A percentile compares a stretch with the other conserved stretches of the same genome.
phyloP scores from a whole-genome alignment of 139 green algal genomes.

The Auxenochlorella pyrenoidosa region DNA sequence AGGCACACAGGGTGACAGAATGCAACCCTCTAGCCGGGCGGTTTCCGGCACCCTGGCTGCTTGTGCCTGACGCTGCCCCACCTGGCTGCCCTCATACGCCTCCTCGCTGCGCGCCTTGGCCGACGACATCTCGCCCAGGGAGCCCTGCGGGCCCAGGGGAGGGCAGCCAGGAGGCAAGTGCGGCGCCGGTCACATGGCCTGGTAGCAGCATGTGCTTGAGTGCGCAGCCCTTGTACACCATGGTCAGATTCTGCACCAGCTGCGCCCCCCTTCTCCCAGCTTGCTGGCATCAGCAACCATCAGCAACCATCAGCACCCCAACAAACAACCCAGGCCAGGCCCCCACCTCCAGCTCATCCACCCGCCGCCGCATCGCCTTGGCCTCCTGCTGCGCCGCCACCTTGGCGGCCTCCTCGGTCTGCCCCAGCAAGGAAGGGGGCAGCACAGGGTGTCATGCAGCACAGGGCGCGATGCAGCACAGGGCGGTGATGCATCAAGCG shows the following conservation, averaged over 20 bases:
- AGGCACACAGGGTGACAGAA: no score
- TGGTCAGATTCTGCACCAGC: no score
- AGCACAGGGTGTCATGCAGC: not conserved
- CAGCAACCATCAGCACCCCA: no score
- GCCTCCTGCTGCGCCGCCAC: conserved; percentile 45
- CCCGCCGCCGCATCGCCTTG: conserved; percentile 9
- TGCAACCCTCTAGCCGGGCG: no score
- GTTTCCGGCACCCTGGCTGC: not conserved
- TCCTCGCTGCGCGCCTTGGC: conserved; percentile 24
- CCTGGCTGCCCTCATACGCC: not conserved
- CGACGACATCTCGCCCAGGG: conserved; percentile 18
- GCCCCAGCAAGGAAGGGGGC: not conserved
- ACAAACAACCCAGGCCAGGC: no score
- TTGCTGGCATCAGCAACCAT: no score
- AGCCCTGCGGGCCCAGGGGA: conserved; percentile 4
- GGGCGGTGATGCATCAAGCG: no score
- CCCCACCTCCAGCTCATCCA: conserved; percentile 47
- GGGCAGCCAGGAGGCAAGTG: not conserved
- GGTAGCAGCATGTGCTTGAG: no score
- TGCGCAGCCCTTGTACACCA: no score
- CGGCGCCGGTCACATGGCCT: no score
- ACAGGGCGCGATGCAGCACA: no score
- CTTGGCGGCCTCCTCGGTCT: conserved; percentile 41
- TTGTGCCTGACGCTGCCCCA: not conserved
- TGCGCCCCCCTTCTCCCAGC: no score